Percentiles rank a stretch among this genome's conserved stretches.
Conservation (phyloP, 2,329 filamentous ascomycete species). For the Stachybotrys chartarum region DNA sequence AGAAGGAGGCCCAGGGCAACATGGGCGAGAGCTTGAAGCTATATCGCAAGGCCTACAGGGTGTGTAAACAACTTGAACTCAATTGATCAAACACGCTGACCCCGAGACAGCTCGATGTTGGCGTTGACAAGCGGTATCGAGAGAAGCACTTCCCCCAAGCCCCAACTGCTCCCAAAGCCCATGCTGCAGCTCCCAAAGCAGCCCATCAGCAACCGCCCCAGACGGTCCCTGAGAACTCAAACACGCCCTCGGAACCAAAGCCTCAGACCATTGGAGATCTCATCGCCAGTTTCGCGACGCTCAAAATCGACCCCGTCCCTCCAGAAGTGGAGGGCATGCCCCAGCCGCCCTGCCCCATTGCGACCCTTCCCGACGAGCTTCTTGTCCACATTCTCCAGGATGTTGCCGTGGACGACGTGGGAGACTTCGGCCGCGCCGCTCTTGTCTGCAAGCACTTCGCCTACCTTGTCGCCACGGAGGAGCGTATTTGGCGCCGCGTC, state of each 20-base stretch:
- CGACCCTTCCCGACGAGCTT: slow-evolving; percentile 74
- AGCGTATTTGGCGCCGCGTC: slow-evolving; percentile 77
- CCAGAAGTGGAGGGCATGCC: slow-evolving; percentile 66
- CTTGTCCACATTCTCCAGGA: slow-evolving; percentile 70
- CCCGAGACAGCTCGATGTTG: slow-evolving; percentile 61
- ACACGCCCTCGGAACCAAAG: slow-evolving; percentile 26
- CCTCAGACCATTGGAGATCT: slow-evolving; percentile 58
- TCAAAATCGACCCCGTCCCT: slow-evolving; percentile 61
- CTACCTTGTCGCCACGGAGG: slow-evolving; percentile 76
- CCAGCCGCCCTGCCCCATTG: slow-evolving; percentile 72
- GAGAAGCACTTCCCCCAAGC: slow-evolving; percentile 78
- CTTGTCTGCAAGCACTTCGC: slow-evolving; percentile 83
- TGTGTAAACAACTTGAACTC: slow-evolving; percentile 23
- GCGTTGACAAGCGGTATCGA: slow-evolving; percentile 80
- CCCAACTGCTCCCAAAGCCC: slow-evolving; percentile 35
- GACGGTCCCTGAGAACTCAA: slow-evolving; percentile 12
- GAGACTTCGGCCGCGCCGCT: slow-evolving; percentile 66
- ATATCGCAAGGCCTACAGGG: slow-evolving; percentile 85
- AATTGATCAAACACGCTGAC: slow-evolving; percentile 7
- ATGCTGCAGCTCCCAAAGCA: slow-evolving; percentile 16
- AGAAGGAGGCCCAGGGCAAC: slow-evolving; percentile 77
- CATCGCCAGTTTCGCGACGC: slow-evolving; percentile 64
- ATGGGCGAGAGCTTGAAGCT: slow-evolving; percentile 82
- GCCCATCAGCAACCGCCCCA: slow-evolving; percentile 4
- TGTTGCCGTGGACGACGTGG: slow-evolving; percentile 67